These are phyloP conservation scores for Aspergillus sp. DNA, from an alignment of 2,329 filamentous ascomycete species.

Conservation along the genomic window DNA sequence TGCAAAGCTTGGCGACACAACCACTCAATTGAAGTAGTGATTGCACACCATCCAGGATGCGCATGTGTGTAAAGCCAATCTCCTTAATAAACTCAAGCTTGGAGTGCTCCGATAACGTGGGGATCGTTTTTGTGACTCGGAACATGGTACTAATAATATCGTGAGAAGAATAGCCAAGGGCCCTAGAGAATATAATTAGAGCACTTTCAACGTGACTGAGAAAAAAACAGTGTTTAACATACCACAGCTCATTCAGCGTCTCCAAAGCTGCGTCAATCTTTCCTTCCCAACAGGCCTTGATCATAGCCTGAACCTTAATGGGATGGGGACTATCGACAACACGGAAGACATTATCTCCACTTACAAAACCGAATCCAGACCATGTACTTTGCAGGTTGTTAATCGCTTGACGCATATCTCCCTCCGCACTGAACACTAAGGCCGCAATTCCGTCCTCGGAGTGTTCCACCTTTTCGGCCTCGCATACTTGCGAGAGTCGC, in stretches of 20 bases:
- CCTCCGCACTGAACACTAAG: slow-evolving; percentile 94
- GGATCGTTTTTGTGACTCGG: slow-evolving; percentile 92
- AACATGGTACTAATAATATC: slow-evolving; percentile 99
- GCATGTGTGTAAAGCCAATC: slow-evolving; percentile 99
- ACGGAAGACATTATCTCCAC: slow-evolving; percentile 94
- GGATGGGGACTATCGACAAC: slow-evolving; percentile 97
- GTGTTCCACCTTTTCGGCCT: slow-evolving; percentile 84
- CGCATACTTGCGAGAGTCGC: slow-evolving; percentile 83
- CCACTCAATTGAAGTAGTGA: slow-evolving; percentile 90
- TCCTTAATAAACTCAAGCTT: slow-evolving; percentile 98
- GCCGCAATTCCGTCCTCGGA: slow-evolving; percentile 92
- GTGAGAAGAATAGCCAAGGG: slow-evolving; percentile 93
- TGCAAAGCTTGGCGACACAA: slow-evolving; percentile 84
- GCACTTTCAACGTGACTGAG: not conserved
- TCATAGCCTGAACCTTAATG: slow-evolving; percentile 97
- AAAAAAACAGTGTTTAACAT: slow-evolving; percentile 13
- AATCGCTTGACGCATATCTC: slow-evolving; percentile 98
- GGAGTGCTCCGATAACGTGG: slow-evolving; percentile 84
- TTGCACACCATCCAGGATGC: slow-evolving; percentile 95
- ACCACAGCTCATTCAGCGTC: slow-evolving; percentile 83
- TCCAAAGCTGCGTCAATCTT: slow-evolving; percentile 86
- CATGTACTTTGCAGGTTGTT: slow-evolving; percentile 94
- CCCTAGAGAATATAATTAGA: slow-evolving; percentile 37
- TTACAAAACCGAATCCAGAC: slow-evolving; percentile 95
- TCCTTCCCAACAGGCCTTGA: slow-evolving; percentile 92